Evolutionary conservation across 352 stramenopile species (phyloP), one percentile per base, ranked within the genome.

Genomic region (Blastocystis sp.): DNA sequence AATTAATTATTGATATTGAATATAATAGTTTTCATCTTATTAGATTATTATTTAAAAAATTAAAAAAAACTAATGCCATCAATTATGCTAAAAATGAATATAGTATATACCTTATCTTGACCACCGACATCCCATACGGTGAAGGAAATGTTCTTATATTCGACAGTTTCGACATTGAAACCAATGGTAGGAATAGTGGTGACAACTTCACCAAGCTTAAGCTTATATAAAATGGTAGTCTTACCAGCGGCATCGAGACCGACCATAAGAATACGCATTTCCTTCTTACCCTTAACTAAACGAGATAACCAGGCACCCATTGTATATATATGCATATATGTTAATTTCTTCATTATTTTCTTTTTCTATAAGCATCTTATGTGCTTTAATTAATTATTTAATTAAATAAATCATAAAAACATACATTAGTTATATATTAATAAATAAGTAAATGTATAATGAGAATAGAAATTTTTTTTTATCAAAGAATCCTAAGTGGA

Each of bases 111-210:
- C n/a, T n/a, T n/a, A 75, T 94, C 83, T 76, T 98, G 91, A 76
- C 91, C 91, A 76, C 91, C 89, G 42, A 97, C 86, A 76, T 98
- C 91, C 88, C 87, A 95, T 55, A 95, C 84, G 64, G 85, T 95
- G 79, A 96, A 95, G 70, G 79, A 91, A 78, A 95, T 94, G 78
- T 95, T 95, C 77, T 95, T 95, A 81, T 95, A 97, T 75, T 96
- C 85, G 46, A 97, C 88, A 59, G 85, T 95, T 76, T 98, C 91
- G 37, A 98, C 89, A 73, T 97, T 98, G 77, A 98, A 98, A 25
- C 78, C 72, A 56, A 73, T 85, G 48, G 37, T 54, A 27, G 40
- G 24, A 55, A 47, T 65, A 40, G 87, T 95, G 42, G 87, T 95
- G 46, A 96, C 84, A 56, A 94, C 84, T 75, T 94, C 78, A 55